These are phyloP conservation scores for Exidia glandulosa DNA, from an alignment of 768 basidiomycete genomes.

Conservation along the genomic window DNA sequence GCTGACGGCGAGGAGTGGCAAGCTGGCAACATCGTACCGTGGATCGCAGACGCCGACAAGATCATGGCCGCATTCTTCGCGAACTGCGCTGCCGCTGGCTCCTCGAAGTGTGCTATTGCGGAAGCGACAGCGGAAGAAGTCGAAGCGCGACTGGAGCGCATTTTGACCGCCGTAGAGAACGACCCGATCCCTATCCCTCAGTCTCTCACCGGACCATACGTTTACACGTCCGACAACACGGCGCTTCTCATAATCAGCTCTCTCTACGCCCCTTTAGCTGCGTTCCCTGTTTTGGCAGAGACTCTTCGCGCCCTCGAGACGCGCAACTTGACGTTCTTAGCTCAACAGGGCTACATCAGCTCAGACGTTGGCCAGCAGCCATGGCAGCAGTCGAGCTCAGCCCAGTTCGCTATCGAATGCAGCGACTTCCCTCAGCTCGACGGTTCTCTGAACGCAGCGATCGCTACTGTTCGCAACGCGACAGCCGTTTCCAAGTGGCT, in stretches of 20 bases:
- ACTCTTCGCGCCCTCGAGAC: neutral
- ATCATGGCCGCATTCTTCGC: neutral
- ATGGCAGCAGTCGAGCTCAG: neutral
- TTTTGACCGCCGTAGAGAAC: neutral
- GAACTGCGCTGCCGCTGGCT: neutral
- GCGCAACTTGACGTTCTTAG: neutral
- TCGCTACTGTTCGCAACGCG: neutral
- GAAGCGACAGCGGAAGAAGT: neutral
- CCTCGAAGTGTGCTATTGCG: neutral
- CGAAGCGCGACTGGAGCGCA: neutral
- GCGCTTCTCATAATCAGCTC: neutral
- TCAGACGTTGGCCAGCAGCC: neutral
- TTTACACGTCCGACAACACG: neutral
- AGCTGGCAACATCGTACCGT: neutral
- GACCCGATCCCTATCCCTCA: neutral
- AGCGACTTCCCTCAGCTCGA: neutral
- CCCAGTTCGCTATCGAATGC: neutral
- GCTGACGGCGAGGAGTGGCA: neutral
- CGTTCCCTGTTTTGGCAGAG: neutral
- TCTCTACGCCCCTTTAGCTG: neutral
- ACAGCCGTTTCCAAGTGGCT: neutral
- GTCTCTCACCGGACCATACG: neutral
- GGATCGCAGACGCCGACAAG: neutral
- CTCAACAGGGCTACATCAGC: neutral
- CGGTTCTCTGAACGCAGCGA: neutral